Evolutionary conservation across 352 stramenopile species (phyloP), one percentile per base, ranked within the genome.

Genomic region (Phytophthora pisi): DNA sequence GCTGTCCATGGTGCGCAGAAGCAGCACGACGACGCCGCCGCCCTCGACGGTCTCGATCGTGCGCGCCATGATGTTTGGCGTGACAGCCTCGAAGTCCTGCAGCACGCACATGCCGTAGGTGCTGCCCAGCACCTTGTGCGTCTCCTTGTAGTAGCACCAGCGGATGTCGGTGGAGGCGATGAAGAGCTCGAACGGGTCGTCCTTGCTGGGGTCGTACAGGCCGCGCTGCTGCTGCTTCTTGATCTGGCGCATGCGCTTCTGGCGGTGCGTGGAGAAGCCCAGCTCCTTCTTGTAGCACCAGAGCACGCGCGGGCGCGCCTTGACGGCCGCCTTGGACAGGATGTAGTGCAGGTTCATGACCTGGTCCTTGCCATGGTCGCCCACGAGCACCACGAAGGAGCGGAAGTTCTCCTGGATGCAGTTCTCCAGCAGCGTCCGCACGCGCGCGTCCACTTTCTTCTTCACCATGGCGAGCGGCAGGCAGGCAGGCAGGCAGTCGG

Each of bases 261-360:
- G 92, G 65, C 93, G 93, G 77, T 99, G 97, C 57, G 97, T 99
- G 13, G 96, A 99, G 77, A 99, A 99, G 28, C 98, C 98, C 51
- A 99, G 84, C 80, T 99, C 97, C 71, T 99, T 99, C 75, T 99
- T 99, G 90, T 99, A 99, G 79, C 97, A 99, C 98, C 98, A 99
- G 7, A 99, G 79, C 47, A 99, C 97, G 57, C 95, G 97, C 11
- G 97, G 96, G 16, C 97, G 92, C 30, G 96, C 91, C 67, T 98
- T 97, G 28, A 99, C 91, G 16, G 92, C 89, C 10, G 95, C 92
- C 77, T 98, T 98, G 52, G 89, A 95, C 38, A 99, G 79, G 64
- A 99, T 99, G 73, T 99, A 98, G 81, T 99, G 97, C 61, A 99
- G 81, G 76, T 99, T 99, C 66, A 97, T 96, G 50, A 99, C 91